Conservation (phyloP, 2,329 filamentous ascomycete species). For the Paracoccidioides brasiliensis region DNA sequence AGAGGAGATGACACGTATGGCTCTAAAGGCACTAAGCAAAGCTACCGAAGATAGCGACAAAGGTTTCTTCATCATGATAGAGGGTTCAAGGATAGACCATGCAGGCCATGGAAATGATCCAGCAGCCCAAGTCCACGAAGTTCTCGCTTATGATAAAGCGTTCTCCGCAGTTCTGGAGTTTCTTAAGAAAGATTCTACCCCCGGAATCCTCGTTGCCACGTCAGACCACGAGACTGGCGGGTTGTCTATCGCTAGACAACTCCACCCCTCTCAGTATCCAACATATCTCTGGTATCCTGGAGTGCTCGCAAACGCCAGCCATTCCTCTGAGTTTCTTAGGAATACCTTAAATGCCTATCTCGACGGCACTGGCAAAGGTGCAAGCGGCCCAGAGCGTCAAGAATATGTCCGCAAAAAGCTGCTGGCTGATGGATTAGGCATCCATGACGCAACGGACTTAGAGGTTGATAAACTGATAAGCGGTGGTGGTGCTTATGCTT, state of each 20-base stretch:
- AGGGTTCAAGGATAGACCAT: conserved; percentile 91
- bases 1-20: conserved; percentile 79
- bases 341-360: conserved; percentile 50
- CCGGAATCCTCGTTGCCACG: conserved; percentile 70
- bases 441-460: conserved; percentile 55
- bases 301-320: conserved; percentile 66
- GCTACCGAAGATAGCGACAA: conserved; percentile 75
- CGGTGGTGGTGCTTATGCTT: conserved; percentile 41
- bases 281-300: conserved; percentile 70
- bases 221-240: conserved; percentile 96
- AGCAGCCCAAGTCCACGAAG: conserved; percentile 75
- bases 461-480: conserved; percentile 58
- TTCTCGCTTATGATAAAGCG: conserved; percentile 84
- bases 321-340: conserved; percentile 58
- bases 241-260: conserved; percentile 64
- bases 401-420: conserved; percentile 57
- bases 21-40: conserved; percentile 62
- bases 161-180: conserved; percentile 78
- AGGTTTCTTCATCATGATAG: conserved; percentile 98
- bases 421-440: conserved; percentile 58
- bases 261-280: conserved; percentile 45
- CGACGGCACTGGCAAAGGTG: conserved; percentile 22
- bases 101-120: conserved; percentile 79
- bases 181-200: conserved; percentile 57
- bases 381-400: conserved; percentile 36